Conservation (phyloP, 176 grass and related monocot genomes). For the Zoysia japonica region DNA sequence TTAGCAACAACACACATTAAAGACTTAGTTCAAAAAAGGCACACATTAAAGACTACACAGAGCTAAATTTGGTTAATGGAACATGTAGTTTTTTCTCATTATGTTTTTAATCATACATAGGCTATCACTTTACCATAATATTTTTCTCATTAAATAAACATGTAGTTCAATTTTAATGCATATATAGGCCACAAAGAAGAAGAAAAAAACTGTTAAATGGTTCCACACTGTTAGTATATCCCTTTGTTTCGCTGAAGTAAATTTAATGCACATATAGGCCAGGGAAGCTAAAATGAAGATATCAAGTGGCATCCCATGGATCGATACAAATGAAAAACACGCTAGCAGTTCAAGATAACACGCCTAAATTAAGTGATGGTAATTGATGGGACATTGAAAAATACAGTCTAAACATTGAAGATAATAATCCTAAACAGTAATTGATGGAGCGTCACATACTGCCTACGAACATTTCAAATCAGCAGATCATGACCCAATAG, state of each 20-base stretch:
- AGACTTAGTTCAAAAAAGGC: too few relatives aligned
- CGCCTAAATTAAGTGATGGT: neutral
- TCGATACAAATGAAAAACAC: neutral
- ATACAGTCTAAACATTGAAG: neutral
- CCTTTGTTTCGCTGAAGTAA: neutral
- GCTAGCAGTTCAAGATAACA: constrained; percentile 8
- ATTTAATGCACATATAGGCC: neutral
- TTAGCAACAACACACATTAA: neutral
- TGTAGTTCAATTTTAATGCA: neutral
- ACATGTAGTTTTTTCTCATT: neutral
- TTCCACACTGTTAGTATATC: neutral
- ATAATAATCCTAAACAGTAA: neutral
- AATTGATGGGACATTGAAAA: neutral
- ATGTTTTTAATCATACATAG: too few relatives aligned
- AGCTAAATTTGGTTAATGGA: neutral
- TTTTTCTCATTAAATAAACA: neutral
- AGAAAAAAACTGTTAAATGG: neutral
- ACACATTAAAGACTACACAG: too few relatives aligned
- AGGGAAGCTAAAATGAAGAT: constrained; percentile 14
- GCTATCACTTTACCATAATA: neutral
- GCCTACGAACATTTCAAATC: neutral
- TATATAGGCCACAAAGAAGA: too few relatives aligned
- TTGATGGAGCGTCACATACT: neutral
- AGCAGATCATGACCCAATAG: neutral
- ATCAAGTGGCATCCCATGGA: neutral